phyloP scores from a whole-genome alignment of 108 stramenopile genomes.

The Phaeodactylum tricornutum region DNA sequence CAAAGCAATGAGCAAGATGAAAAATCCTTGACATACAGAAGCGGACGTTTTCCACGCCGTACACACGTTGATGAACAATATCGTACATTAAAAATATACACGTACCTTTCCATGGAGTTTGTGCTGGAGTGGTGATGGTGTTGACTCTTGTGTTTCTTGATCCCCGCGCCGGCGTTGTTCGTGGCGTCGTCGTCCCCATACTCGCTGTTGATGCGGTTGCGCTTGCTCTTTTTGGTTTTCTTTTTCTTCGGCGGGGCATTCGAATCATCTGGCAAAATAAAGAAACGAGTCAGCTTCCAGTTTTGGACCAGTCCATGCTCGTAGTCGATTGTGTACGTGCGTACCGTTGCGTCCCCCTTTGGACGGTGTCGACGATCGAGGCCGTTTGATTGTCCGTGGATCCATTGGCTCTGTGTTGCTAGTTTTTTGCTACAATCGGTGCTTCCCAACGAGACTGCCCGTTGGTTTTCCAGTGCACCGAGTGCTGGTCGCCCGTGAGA shows the following conservation, averaged over 20 bases:
- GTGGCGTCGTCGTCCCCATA: not conserved
- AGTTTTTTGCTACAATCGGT: too few relatives aligned
- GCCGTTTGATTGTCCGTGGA: constrained; percentile 7
- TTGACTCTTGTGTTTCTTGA: too few relatives aligned
- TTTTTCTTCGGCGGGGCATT: constrained; percentile 1
- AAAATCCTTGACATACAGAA: not conserved
- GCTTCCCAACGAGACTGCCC: too few relatives aligned
- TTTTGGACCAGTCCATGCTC: not conserved
- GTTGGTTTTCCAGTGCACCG: too few relatives aligned
- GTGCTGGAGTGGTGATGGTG: too few relatives aligned
- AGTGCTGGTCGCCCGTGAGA: too few relatives aligned
- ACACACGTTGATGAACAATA: not conserved
- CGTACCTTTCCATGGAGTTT: too few relatives aligned
- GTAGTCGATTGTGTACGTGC: not conserved
- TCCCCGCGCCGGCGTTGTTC: not conserved
- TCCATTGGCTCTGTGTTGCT: too few relatives aligned
- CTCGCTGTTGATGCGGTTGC: not conserved
- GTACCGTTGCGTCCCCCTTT: constrained; percentile 4
- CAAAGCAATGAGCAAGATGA: not conserved
- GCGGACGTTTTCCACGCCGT: too few relatives aligned
- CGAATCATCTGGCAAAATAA: too few relatives aligned
- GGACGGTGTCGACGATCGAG: constrained; percentile 1
- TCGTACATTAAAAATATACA: too few relatives aligned
- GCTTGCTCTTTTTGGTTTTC: constrained; percentile 1
- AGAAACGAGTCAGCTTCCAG: not conserved